Base-by-base conservation (phyloP, 371 early-diverging fungal genomes). In the Neoconidiobolus thromboides region DNA sequence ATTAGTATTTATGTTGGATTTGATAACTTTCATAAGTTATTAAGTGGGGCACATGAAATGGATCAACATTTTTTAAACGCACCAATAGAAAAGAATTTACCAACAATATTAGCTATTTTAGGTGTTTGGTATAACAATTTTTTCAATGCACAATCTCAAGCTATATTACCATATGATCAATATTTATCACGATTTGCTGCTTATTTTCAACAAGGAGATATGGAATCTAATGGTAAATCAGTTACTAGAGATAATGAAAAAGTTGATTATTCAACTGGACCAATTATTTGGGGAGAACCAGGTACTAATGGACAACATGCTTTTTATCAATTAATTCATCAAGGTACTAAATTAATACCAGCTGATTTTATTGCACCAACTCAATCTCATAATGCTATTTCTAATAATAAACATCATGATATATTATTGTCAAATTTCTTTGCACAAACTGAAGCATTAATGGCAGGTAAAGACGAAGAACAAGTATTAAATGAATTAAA, bases 271-370 rank as follows among this genome's bases (percentile, higher is more conserved):
- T 76, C 82, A 58, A 95, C 98, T 26, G 96, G 96, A 42, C 94
- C 96, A 44, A 92, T 98, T 72, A 90, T 99, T 65, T 98, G 98
- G 93, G 99, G 99, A 67, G 98, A 98, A 67, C 88, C 95, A 37
- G 99, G 99, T 48, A 99, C 99, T 66, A 95, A 98, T 73, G 93
- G 93, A 57, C 99, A 99, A 73, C 99, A 99, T 66, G 98, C 99
- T 15, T 99, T 98, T 77, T 99, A 98, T 72, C 99, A 99, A 74
- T 76, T 98, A 62, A 91, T 98, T 62, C 99, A 99, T 71, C 99
- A 99, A 77, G 98, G 98, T 55, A 96, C 98, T 48, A 89, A 93
- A 71, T 66, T 94, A 47, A 85, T 96, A 56, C 94, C 98, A 41
- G 79, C 81, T 68, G 99, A 99, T 71, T 95, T 99, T 76, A 69